phyloP scores from a whole-genome alignment of 768 basidiomycete genomes.

The Vishniacozyma victoriae region DNA sequence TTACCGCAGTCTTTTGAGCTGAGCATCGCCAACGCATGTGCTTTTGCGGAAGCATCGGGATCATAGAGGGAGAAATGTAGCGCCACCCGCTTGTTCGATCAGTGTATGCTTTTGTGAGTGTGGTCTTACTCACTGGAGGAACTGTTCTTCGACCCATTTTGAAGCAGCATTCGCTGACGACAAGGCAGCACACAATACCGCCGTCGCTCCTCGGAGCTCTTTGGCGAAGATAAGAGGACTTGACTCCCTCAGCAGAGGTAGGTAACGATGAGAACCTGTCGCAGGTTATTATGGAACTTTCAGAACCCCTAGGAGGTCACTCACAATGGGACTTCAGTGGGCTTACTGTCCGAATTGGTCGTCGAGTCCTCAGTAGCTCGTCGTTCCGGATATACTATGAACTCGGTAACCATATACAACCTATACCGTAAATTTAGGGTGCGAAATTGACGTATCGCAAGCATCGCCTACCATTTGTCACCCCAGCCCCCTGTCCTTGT shows the following conservation, averaged over 20 bases:
- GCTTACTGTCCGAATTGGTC: too few relatives aligned
- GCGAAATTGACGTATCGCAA: neutral
- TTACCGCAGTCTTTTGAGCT: conserved; percentile 27
- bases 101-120: too few relatives aligned
- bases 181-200: conserved; percentile 35
- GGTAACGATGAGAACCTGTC: too few relatives aligned
- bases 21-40: too few relatives aligned
- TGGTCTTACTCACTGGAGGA: conserved; percentile 41
- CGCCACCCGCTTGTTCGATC: conserved; percentile 25
- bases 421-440: too few relatives aligned
- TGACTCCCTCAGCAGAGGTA: too few relatives aligned
- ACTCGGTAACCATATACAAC: conserved; percentile 44
- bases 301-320: too few relatives aligned
- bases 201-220: conserved; percentile 28
- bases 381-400: conserved; percentile 47
- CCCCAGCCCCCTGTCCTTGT: conserved; percentile 43
- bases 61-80: conserved; percentile 26
- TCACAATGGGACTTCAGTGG: too few relatives aligned
- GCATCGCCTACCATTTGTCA: conserved; percentile 44
- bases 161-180: conserved; percentile 35
- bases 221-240: too few relatives aligned
- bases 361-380: too few relatives aligned
- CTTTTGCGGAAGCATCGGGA: conserved; percentile 9
- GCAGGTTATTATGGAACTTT: too few relatives aligned
- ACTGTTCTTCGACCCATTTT: conserved; percentile 38